These are phyloP conservation scores for Fraxinus platypoda DNA, from an alignment of 305 asterid species.

Conservation along the genomic window DNA sequence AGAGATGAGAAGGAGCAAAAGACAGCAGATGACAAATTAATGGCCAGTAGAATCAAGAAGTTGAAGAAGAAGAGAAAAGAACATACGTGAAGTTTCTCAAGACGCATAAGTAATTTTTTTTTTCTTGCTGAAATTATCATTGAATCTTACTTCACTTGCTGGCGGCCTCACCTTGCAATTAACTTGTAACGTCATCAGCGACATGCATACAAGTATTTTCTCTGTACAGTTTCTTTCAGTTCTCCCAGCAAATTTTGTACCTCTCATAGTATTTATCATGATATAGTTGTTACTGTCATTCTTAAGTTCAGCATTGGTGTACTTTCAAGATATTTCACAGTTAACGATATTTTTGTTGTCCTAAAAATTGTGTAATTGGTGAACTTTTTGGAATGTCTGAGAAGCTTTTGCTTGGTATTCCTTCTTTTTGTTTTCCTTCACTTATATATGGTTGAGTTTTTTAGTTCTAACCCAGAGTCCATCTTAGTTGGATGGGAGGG, in stretches of 20 bases:
- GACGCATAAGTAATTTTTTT: neutral
- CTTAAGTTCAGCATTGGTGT: neutral
- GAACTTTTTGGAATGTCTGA: neutral
- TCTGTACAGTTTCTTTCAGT: neutral
- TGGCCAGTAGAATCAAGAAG: constrained; percentile 30
- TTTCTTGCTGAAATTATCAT: neutral
- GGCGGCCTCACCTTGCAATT: neutral
- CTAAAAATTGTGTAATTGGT: neutral
- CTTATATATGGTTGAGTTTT: neutral
- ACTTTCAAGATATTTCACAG: neutral
- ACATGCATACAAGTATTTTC: neutral
- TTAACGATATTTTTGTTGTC: neutral
- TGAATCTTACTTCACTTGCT: constrained; percentile 1
- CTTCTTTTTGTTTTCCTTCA: neutral
- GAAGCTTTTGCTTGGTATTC: neutral
- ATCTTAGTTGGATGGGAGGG: neutral
- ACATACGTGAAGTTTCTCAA: constrained; percentile 21
- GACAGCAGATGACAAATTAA: constrained; percentile 10
- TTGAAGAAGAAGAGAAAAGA: constrained; percentile 35
- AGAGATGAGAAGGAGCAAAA: constrained; percentile 18
- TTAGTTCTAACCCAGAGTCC: neutral
- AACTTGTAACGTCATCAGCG: neutral
- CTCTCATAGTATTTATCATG: neutral
- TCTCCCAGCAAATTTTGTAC: neutral
- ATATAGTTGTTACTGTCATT: neutral